Conservation (phyloP, 2,329 filamentous ascomycete genomes). For the Sporothrix humicola region DNA sequence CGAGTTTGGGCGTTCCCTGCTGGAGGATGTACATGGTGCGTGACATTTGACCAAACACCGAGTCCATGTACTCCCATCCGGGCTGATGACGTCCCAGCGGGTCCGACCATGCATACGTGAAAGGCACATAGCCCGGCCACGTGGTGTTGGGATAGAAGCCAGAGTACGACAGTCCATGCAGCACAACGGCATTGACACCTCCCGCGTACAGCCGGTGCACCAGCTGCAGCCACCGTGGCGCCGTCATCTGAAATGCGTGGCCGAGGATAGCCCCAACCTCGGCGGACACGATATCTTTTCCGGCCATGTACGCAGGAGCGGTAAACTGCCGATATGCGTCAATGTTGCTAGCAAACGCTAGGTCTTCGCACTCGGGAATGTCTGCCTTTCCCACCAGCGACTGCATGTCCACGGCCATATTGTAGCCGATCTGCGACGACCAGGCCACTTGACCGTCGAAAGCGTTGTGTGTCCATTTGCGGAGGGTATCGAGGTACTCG, state of each 20-base stretch:
- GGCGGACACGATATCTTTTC: background rate
- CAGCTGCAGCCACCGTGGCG: background rate
- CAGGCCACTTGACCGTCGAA: background rate
- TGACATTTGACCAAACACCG: background rate
- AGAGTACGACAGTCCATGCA: slow-evolving; percentile 13
- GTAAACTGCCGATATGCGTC: slow-evolving; percentile 23
- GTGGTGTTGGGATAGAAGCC: slow-evolving; percentile 16
- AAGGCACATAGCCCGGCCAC: background rate
- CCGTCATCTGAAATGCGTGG: background rate
- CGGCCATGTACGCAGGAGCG: background rate
- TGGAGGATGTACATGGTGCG: slow-evolving; percentile 1
- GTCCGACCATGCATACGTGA: slow-evolving; percentile 22
- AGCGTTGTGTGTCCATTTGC: background rate
- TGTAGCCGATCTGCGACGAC: slow-evolving; percentile 23
- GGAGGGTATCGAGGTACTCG: slow-evolving; percentile 6
- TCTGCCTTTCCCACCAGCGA: background rate
- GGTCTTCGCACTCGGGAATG: slow-evolving; percentile 21
- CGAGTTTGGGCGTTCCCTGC: background rate
- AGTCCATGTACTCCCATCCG: background rate
- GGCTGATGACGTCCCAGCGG: slow-evolving; percentile 21
- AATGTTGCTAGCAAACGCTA: slow-evolving; percentile 15
- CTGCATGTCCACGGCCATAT: slow-evolving; percentile 28
- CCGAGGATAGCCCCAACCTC: slow-evolving; percentile 10
- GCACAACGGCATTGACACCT: slow-evolving; percentile 8
- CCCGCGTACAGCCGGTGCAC: slow-evolving; percentile 13